Evolutionary conservation across 768 basidiomycete species (phyloP), one percentile per base, ranked within the genome.

Genomic region (Tephrocybe sp.): DNA sequence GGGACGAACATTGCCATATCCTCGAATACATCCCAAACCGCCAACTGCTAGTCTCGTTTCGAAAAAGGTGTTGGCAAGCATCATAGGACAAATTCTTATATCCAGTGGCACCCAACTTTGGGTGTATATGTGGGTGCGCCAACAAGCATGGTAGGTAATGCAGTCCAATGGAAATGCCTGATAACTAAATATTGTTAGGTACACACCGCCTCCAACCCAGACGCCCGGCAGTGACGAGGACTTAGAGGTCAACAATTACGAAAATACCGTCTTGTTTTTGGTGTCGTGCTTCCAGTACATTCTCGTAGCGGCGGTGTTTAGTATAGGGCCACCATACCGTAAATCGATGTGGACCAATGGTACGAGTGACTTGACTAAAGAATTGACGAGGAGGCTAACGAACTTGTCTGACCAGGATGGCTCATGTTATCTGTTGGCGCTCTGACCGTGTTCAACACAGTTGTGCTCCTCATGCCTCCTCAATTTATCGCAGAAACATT

Each of bases 231-330:
- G 80, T 38, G 79, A 77, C 53, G 79, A 86, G 66, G 83, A 91
- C 59, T 75, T 98, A 39, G 82, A 92, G 52, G 85, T 92, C 17
- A 82, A 72, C 36, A 98, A 95, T 65, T 95, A 80, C 61, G 97
- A 98, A 67, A 98, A 99, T 65, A 85, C 97, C 5, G 83, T 80
- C 23, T 69, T 99, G 50, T 99, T 99, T 72, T 69, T 98, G 57
- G 75, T 98, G 39, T 98, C 97, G 9, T 97, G 93, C 55, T 98
- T 98, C 83, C 97, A 99, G 71, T 99, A 99, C 67, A 92, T 98
- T 62, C 75, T 98, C 43, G 91, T 97, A 7, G 97, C 96, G 11
- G 96, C 87, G 0, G 93, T 98, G 0, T 99, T 98, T 72, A 96
- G 92, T 65, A 97, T 98, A 58, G 97, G 97, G 0, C 95, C 95